phyloP scores from a whole-genome alignment of 148 eudicot species.

The Rhododendron griersonianum region DNA sequence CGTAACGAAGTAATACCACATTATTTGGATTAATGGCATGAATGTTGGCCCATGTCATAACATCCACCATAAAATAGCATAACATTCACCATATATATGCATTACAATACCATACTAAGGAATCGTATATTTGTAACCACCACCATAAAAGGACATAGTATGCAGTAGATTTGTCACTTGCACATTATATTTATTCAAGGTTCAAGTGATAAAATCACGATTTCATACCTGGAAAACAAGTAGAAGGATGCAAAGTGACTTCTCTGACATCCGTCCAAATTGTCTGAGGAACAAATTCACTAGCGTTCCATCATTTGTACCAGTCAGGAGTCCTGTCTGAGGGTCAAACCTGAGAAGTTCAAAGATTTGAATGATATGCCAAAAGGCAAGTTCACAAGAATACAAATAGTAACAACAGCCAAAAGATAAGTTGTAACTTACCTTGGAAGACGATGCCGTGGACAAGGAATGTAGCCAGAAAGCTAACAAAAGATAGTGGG shows the following conservation, averaged over 20 bases:
- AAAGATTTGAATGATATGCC: neutral
- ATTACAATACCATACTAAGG: neutral
- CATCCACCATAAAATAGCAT: neutral
- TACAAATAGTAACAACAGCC: neutral
- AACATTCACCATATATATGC: neutral
- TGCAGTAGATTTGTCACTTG: neutral
- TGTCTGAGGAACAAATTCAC: constrained; percentile 50
- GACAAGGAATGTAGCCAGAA: constrained; percentile 86
- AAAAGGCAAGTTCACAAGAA: neutral
- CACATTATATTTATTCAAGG: neutral
- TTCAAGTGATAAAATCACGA: neutral
- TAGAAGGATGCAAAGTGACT: constrained; percentile 9
- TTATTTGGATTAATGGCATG: neutral
- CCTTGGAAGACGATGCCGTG: constrained; percentile 94
- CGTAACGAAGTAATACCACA: neutral
- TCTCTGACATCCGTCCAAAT: constrained; percentile 11
- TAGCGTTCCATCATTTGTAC: constrained; percentile 91
- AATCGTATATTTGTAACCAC: too few relatives aligned
- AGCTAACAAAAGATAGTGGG: constrained; percentile 45
- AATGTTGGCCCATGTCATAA: neutral
- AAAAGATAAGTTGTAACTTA: constrained; percentile 15
- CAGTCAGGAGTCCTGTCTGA: constrained; percentile 82
- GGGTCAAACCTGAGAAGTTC: constrained; percentile 71
- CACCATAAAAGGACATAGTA: neutral
- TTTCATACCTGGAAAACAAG: constrained; percentile 9